These are phyloP conservation scores for Elongisporangium undulatum DNA, from an alignment of 352 stramenopile species.

Conservation along the genomic window DNA sequence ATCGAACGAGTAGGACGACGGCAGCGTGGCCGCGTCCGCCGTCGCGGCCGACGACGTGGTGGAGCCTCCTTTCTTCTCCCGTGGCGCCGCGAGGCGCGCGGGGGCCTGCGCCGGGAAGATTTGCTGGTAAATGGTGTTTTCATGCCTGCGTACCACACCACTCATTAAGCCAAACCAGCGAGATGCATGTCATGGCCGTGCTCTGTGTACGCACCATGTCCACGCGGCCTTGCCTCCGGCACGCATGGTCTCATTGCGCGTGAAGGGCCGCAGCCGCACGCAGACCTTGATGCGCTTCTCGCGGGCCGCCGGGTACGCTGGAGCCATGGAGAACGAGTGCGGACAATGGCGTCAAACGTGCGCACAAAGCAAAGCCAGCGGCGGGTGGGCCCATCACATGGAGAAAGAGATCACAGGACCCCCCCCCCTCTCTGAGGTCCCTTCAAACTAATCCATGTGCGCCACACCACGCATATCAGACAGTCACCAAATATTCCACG, in stretches of 20 bases:
- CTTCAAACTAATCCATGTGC: too few relatives aligned
- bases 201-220: slow-evolving; percentile 46
- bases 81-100: slow-evolving; percentile 9
- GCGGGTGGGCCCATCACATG: neutral
- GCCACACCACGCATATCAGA: too few relatives aligned
- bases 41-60: slow-evolving; percentile 23
- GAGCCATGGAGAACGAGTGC: slow-evolving; percentile 3
- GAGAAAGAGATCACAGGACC: neutral
- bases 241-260: slow-evolving; percentile 62
- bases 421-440: too few relatives aligned
- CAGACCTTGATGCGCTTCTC: slow-evolving; percentile 80
- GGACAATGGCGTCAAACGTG: neutral
- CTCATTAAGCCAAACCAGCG: neutral
- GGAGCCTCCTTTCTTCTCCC: slow-evolving; percentile 25
- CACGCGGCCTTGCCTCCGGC: slow-evolving; percentile 73
- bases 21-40: slow-evolving; percentile 29
- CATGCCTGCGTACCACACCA: slow-evolving; percentile 37
- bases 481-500: too few relatives aligned
- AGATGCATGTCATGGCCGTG: neutral
- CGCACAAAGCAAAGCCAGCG: neutral
- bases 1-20: slow-evolving; percentile 84
- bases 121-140: slow-evolving; percentile 88
- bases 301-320: slow-evolving; percentile 13
- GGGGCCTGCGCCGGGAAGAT: slow-evolving; percentile 70
- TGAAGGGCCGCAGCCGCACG: slow-evolving; percentile 73